These are phyloP conservation scores for Aechmea fasciata DNA, from an alignment of 176 grass and related monocot species.

Conservation along the genomic window DNA sequence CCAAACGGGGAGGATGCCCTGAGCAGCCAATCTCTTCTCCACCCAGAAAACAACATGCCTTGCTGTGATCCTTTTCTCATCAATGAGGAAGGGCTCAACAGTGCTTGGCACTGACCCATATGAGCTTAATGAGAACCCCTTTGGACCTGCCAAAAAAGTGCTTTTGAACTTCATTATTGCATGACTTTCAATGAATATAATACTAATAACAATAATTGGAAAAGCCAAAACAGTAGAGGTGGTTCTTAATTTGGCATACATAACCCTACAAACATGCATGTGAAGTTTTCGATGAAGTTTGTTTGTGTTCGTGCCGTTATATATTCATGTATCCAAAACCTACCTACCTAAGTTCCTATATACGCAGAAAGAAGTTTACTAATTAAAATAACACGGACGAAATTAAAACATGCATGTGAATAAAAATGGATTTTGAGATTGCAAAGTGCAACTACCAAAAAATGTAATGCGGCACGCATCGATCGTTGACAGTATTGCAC, in stretches of 20 bases:
- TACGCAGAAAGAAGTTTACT: too few species aligned
- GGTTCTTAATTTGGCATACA: not conserved
- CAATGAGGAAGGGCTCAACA: conserved; percentile 81
- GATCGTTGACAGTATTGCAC: too few species aligned
- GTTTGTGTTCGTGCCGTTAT: too few species aligned
- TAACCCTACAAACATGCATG: too few species aligned
- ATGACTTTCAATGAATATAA: not conserved
- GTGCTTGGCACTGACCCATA: conserved; percentile 63
- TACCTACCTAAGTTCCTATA: too few species aligned
- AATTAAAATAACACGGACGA: too few species aligned
- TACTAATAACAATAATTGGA: not conserved
- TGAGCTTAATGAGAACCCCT: conserved; percentile 72
- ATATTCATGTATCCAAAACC: too few species aligned
- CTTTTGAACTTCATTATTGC: not conserved
- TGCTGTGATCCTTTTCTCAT: conserved; percentile 66
- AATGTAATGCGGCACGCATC: too few species aligned
- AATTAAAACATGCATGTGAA: too few species aligned
- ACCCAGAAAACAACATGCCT: conserved; percentile 86
- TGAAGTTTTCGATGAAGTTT: too few species aligned
- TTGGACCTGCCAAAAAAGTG: conserved; percentile 55
- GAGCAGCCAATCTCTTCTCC: conserved; percentile 77
- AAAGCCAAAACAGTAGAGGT: not conserved
- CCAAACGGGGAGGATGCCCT: conserved; percentile 83
- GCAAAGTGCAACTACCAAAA: too few species aligned
- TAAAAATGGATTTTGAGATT: too few species aligned